Percentiles rank a stretch among this genome's conserved stretches.
phyloP scores from a whole-genome alignment of 257 asterid genomes.

The Fraxinus cuspidata region DNA sequence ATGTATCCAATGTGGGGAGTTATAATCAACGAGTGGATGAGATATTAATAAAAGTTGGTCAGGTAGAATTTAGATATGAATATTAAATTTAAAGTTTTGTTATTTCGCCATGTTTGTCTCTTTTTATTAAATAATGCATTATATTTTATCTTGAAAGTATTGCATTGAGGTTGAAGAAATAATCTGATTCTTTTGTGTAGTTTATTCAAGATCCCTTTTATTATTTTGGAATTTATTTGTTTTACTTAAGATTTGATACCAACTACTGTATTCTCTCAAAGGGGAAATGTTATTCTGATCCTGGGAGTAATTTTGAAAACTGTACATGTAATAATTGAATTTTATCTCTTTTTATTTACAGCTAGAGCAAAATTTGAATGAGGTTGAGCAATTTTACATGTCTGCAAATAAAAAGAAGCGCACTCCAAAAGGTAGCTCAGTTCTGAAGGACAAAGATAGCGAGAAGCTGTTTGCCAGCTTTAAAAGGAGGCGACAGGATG shows the following conservation, averaged over 20 bases:
- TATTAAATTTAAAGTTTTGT: not conserved
- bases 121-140: not conserved
- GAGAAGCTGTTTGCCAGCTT: constrained; percentile 49
- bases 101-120: not conserved
- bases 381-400: constrained; percentile 69
- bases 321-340: not conserved
- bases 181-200: not conserved
- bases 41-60: constrained; percentile 45
- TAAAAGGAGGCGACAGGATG: constrained; percentile 70
- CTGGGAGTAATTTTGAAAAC: constrained; percentile 1
- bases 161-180: not conserved
- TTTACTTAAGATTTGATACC: not conserved
- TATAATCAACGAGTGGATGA: constrained; percentile 49
- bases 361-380: constrained; percentile 70
- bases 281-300: constrained; percentile 9
- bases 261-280: not conserved
- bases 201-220: not conserved
- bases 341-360: constrained; percentile 31
- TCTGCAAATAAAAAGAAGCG: constrained; percentile 45
- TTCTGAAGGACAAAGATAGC: constrained; percentile 58
- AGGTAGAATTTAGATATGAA: constrained; percentile 34
- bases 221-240: not conserved
- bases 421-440: constrained; percentile 50
- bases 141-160: not conserved
- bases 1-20: constrained; percentile 38